Percentiles rank a stretch among this genome's conserved stretches.
Conservation (phyloP, 2,329 filamentous ascomycete genomes). For the Trichophyton equinum region DNA sequence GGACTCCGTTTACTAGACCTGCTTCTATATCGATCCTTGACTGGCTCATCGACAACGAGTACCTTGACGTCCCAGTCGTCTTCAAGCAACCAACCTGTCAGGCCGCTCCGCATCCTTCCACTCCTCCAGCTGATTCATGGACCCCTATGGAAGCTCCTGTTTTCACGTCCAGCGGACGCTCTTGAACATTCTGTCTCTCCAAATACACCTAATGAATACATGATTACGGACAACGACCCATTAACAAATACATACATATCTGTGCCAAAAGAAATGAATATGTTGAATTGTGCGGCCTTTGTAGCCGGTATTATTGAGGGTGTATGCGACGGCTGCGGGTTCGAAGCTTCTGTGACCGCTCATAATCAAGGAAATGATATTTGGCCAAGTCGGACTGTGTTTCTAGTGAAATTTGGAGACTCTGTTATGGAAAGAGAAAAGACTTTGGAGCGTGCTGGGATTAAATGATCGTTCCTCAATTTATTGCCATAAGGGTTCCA, state of each 20-base stretch:
- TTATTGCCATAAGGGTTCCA: not conserved
- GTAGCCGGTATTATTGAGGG: constrained; percentile 93
- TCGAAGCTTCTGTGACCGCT: constrained; percentile 77
- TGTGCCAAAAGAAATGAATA: constrained; percentile 87
- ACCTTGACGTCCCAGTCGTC: constrained; percentile 61
- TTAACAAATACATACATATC: constrained; percentile 89
- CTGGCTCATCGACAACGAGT: constrained; percentile 70
- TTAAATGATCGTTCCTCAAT: constrained; percentile 25
- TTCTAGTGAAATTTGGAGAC: constrained; percentile 82
- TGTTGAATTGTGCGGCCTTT: constrained; percentile 91
- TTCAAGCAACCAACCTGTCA: constrained; percentile 50
- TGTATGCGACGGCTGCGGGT: constrained; percentile 83
- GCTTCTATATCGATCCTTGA: constrained; percentile 72
- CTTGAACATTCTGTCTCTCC: constrained; percentile 78
- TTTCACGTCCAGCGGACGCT: constrained; percentile 77
- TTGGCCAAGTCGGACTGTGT: constrained; percentile 95
- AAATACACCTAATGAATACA: constrained; percentile 84
- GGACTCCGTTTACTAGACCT: constrained; percentile 92
- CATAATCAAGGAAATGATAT: constrained; percentile 66
- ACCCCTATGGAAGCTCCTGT: constrained; percentile 82
- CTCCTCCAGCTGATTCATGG: constrained; percentile 94
- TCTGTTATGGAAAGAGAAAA: constrained; percentile 86
- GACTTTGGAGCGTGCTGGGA: constrained; percentile 53
- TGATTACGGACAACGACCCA: constrained; percentile 98
- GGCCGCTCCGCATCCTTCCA: constrained; percentile 76